Percentiles rank a stretch among this genome's conserved stretches.
phyloP scores from a whole-genome alignment of 1,139 yeast genomes.

The Protomyces macrosporus region DNA sequence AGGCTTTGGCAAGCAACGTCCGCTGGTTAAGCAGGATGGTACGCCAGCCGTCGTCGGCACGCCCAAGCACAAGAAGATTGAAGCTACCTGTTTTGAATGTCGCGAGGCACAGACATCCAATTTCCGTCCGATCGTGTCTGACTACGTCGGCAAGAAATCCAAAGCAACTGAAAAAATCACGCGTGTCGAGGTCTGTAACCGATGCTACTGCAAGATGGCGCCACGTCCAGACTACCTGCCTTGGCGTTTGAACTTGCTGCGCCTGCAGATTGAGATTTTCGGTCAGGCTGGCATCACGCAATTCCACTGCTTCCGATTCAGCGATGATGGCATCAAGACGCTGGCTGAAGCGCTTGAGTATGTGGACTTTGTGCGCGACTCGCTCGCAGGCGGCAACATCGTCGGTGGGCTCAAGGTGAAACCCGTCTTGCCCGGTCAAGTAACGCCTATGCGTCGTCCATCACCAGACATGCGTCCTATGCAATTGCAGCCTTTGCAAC shows the following conservation, averaged over 20 bases:
- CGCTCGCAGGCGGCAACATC: neutral
- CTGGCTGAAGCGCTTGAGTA: slow-evolving; percentile 7
- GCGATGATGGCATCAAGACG: neutral
- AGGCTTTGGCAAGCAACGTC: neutral
- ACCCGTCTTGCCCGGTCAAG: slow-evolving; percentile 3
- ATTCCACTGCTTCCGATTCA: slow-evolving; percentile 3
- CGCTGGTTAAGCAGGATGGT: neutral
- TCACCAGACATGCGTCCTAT: neutral
- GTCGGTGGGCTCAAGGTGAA: slow-evolving; percentile 16
- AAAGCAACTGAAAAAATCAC: slow-evolving; percentile 7
- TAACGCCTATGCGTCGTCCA: neutral
- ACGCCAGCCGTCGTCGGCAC: neutral
- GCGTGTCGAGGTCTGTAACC: slow-evolving; percentile 19
- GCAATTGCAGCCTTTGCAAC: neutral
- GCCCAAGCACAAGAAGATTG: slow-evolving; percentile 14
- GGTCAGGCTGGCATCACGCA: slow-evolving; percentile 6
- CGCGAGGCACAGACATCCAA: slow-evolving; percentile 19
- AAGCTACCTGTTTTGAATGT: slow-evolving; percentile 14
- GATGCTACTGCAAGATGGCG: slow-evolving; percentile 25
- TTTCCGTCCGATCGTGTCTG: slow-evolving; percentile 23
- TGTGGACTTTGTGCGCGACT: slow-evolving; percentile 1
- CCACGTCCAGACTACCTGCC: slow-evolving; percentile 17
- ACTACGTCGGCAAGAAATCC: slow-evolving; percentile 23
- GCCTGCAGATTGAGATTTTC: slow-evolving; percentile 10
- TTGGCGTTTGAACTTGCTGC: slow-evolving; percentile 20